A percentile compares a stretch with the other conserved stretches of the same genome.
Conservation (phyloP, 2,329 filamentous ascomycete species). For the Aureobasidium sp. region DNA sequence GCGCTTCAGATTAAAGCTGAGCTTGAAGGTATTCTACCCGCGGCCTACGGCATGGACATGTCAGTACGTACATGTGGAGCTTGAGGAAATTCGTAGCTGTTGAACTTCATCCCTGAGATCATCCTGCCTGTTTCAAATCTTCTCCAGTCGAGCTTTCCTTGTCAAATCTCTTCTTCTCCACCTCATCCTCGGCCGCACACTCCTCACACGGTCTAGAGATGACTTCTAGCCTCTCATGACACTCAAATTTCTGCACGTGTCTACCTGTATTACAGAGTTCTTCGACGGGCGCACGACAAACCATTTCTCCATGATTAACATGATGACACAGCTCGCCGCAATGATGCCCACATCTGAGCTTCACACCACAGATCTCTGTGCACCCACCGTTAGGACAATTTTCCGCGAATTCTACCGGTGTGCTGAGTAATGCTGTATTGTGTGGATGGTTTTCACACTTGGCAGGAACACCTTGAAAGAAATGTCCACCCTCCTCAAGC, state of each 20-base stretch:
- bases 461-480: conserved; percentile 52
- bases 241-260: not conserved
- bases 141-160: not conserved
- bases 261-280: not conserved
- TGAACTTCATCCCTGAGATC: too few relatives aligned
- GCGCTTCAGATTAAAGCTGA: not conserved
- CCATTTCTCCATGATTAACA: conserved; percentile 51
- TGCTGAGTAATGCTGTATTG: conserved; percentile 39
- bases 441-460: conserved; percentile 55
- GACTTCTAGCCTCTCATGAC: not conserved
- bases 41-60: too few relatives aligned
- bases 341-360: conserved; percentile 53
- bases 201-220: not conserved
- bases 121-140: too few relatives aligned
- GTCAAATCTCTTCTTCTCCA: not conserved
- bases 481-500: conserved; percentile 24
- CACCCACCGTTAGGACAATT: conserved; percentile 67
- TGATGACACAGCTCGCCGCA: conserved; percentile 59
- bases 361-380: conserved; percentile 46
- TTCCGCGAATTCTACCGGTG: conserved; percentile 52
- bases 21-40: too few relatives aligned
- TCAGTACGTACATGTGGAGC: too few relatives aligned
- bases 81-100: too few relatives aligned
- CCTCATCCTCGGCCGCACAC: not conserved
- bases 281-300: conserved; percentile 34